Evolutionary conservation across 257 asterid species (phyloP).

Genomic region (Mitragyna speciosa): DNA sequence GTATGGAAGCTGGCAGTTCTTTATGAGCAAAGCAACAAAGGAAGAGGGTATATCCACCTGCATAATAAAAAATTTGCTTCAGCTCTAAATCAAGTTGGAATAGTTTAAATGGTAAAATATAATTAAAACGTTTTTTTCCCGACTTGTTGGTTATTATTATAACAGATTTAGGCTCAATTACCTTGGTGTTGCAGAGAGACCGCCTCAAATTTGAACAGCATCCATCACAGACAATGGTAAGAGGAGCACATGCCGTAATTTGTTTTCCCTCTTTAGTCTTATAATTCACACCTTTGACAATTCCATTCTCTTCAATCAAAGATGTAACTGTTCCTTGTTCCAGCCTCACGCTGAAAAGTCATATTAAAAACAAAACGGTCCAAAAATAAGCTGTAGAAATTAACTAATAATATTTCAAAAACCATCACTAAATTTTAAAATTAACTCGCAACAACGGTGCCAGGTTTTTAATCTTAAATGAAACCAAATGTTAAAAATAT

Average conservation of each 20-base stretch:
- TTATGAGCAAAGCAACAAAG: conserved; percentile 26
- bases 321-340: conserved; percentile 32
- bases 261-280: conserved; percentile 26
- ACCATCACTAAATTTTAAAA: neutral
- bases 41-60: conserved; percentile 33
- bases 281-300: conserved; percentile 29
- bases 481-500: neutral
- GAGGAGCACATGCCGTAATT: conserved; percentile 22
- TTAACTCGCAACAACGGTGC: too few species aligned
- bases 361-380: neutral
- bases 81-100: neutral
- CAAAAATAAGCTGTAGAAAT: neutral
- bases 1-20: conserved; percentile 27
- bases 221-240: conserved; percentile 32
- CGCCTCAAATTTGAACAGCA: conserved; percentile 29
- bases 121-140: neutral
- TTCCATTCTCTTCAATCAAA: conserved; percentile 30
- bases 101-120: neutral
- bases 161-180: neutral
- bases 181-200: conserved; percentile 26
- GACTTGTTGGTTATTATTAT: neutral
- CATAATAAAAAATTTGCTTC: neutral
- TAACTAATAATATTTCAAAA: neutral
- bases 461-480: too few species aligned
- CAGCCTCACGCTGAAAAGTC: conserved; percentile 23